These are phyloP conservation scores for Mycena vitilis DNA, from an alignment of 768 basidiomycete genomes.

Conservation along the genomic window DNA sequence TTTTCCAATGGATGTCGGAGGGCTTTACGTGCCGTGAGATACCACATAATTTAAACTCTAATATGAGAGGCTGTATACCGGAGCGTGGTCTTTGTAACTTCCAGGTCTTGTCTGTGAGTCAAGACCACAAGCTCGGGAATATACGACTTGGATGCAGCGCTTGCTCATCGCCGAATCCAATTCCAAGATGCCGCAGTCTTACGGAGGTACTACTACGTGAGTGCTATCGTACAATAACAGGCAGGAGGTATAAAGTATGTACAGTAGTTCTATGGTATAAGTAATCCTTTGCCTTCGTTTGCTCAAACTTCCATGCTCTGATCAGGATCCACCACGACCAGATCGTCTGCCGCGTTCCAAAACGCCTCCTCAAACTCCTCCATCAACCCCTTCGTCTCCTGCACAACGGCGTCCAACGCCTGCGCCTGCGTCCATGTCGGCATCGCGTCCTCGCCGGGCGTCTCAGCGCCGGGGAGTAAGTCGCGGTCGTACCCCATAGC, in stretches of 20 bases:
- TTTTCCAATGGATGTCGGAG: not conserved
- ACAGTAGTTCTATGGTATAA: conserved; percentile 6
- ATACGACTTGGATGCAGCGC: too few relatives aligned
- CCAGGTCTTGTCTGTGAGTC: too few relatives aligned
- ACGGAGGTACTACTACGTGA: not conserved
- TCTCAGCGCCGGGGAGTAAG: conserved; percentile 57
- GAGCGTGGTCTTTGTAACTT: too few relatives aligned
- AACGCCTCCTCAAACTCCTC: conserved; percentile 66
- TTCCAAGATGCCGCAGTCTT: not conserved
- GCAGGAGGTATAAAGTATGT: conserved; percentile 6
- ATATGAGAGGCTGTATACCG: not conserved
- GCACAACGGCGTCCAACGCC: conserved; percentile 62
- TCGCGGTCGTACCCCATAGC: conserved; percentile 69
- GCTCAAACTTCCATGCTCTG: conserved; percentile 19
- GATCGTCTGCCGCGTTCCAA: conserved; percentile 44
- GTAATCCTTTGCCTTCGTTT: not conserved
- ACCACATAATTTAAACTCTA: conserved; percentile 19
- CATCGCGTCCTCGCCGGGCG: conserved; percentile 47
- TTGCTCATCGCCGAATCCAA: too few relatives aligned
- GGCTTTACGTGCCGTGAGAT: conserved; percentile 3
- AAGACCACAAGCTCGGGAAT: too few relatives aligned
- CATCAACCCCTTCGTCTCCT: conserved; percentile 67
- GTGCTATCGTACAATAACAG: not conserved
- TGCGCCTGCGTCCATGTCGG: conserved; percentile 66
- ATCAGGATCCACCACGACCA: conserved; percentile 44